These are phyloP conservation scores for Cryptococcus sp. DNA, from an alignment of 1,284 basidiomycete genomes.

Conservation along the genomic window DNA sequence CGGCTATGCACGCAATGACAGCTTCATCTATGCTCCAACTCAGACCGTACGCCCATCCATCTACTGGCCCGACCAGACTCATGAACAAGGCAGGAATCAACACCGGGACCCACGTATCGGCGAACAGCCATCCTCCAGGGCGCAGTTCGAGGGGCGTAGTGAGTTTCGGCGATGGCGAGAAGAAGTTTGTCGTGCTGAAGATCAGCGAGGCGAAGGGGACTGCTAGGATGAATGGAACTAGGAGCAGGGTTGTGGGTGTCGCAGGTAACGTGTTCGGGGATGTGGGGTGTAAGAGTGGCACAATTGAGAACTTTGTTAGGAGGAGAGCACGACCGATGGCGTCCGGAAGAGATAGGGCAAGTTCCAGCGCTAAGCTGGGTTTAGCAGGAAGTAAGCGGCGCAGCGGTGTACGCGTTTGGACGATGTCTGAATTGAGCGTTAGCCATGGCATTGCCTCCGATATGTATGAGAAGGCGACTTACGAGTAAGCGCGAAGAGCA, in stretches of 20 bases:
- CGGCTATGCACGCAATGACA: conserved; percentile 33
- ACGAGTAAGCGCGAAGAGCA: conserved; percentile 43
- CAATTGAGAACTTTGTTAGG: conserved; percentile 47
- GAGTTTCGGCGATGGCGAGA: conserved; percentile 35
- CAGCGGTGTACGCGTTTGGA: conserved; percentile 48
- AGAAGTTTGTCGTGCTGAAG: conserved; percentile 46
- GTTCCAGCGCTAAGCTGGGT: conserved; percentile 40
- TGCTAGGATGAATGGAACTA: conserved; percentile 50
- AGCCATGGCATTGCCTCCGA: background rate
- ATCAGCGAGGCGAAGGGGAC: conserved; percentile 47
- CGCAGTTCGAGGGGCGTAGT: conserved; percentile 45
- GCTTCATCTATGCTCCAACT: conserved; percentile 36
- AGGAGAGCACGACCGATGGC: conserved; percentile 51
- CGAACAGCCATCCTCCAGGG: conserved; percentile 46
- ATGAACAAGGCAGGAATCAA: conserved; percentile 43
- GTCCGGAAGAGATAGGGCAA: conserved; percentile 43
- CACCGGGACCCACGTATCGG: conserved; percentile 48
- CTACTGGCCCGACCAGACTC: conserved; percentile 40
- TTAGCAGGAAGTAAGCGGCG: conserved; percentile 33
- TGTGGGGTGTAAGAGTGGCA: conserved; percentile 36
- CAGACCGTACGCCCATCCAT: conserved; percentile 39
- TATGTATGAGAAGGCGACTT: conserved; percentile 13
- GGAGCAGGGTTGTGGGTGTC: conserved; percentile 44
- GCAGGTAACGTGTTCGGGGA: conserved; percentile 27
- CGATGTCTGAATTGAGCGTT: conserved; percentile 31